A percentile compares a stretch with the other conserved stretches of the same genome.
Conservation (phyloP, 164 flowering plant genomes). For the Vitis cinerea region DNA sequence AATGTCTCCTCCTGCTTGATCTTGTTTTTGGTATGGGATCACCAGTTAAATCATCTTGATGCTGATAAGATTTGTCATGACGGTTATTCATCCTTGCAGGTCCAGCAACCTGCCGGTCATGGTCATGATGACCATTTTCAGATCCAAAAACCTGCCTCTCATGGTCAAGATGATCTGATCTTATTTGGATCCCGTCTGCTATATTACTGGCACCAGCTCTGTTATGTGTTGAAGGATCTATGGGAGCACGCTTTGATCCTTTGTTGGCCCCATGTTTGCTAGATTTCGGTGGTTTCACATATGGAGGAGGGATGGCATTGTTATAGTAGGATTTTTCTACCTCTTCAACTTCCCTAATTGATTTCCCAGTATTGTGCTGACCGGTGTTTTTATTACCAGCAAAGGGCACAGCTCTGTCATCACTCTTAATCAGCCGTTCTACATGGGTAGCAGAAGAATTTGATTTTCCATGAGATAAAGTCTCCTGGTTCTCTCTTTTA, state of each 20-base stretch:
- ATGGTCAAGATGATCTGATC: conserved; percentile 13
- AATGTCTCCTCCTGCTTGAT: too few relatives aligned
- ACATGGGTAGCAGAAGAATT: conserved; percentile 9
- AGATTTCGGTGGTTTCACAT: conserved; percentile 38
- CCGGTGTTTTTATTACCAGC: conserved; percentile 12
- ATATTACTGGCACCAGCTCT: conserved; percentile 8
- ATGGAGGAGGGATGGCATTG: conserved; percentile 42
- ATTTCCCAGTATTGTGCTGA: conserved; percentile 6
- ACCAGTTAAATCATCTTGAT: too few relatives aligned
- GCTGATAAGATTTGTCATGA: too few relatives aligned
- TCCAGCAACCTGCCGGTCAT: conserved; percentile 13
- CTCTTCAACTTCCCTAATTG: conserved; percentile 22
- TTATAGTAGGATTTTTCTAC: conserved; percentile 29
- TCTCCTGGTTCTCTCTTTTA: conserved; percentile 18
- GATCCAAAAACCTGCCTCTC: conserved; percentile 23
- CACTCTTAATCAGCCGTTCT: conserved; percentile 11
- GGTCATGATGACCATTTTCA: conserved; percentile 14
- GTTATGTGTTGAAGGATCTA: conserved; percentile 18
- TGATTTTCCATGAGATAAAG: conserved; percentile 16
- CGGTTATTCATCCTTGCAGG: too few relatives aligned
- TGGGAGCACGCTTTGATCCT: conserved; percentile 9
- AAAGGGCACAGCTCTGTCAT: conserved; percentile 7
- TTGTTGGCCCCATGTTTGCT: conserved; percentile 18
- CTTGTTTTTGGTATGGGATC: too few relatives aligned
- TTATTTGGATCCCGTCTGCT: conserved; percentile 18